A percentile compares a stretch with the other conserved stretches of the same genome.
These are phyloP conservation scores for Ceratobasidium sp. DNA, from an alignment of 1,284 basidiomycete genomes.

Conservation along the genomic window DNA sequence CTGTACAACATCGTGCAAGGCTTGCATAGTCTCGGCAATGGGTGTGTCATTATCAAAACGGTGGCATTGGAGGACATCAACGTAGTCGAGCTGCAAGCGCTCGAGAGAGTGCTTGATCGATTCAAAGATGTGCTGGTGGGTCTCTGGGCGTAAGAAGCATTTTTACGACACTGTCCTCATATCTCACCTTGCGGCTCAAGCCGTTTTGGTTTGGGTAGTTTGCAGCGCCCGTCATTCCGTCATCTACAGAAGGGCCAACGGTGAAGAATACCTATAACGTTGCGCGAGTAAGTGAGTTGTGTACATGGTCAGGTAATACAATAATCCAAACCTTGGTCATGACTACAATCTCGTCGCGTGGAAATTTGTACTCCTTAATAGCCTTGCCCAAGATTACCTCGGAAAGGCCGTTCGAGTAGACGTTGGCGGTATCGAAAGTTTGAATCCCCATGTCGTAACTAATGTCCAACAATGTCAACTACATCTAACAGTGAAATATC, in stretches of 20 bases:
- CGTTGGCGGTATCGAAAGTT: conserved; percentile 69
- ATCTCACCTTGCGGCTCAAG: conserved; percentile 55
- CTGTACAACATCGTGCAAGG: conserved; percentile 63
- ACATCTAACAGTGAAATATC: background rate
- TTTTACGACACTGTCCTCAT: conserved; percentile 46
- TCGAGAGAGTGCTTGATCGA: conserved; percentile 54
- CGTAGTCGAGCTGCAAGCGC: conserved; percentile 55
- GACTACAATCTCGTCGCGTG: conserved; percentile 50
- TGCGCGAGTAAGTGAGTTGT: no score
- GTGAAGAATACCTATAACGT: no score
- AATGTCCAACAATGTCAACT: background rate
- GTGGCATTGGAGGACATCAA: conserved; percentile 59
- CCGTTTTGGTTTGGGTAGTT: conserved; percentile 60
- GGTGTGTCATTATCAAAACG: conserved; percentile 62
- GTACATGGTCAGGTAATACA: conserved; percentile 12
- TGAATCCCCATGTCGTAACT: conserved; percentile 63
- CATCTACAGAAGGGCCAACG: no score
- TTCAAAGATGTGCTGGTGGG: conserved; percentile 54
- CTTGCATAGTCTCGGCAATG: conserved; percentile 63
- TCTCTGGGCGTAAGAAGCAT: conserved; percentile 52
- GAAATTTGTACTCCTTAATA: conserved; percentile 51
- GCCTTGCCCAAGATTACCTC: conserved; percentile 53
- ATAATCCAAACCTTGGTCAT: conserved; percentile 52
- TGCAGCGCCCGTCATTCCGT: conserved; percentile 13
- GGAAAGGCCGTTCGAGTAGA: conserved; percentile 48